These are phyloP conservation scores for Candida xiaguanensis DNA, from an alignment of 805 yeast species.

Conservation along the genomic window DNA sequence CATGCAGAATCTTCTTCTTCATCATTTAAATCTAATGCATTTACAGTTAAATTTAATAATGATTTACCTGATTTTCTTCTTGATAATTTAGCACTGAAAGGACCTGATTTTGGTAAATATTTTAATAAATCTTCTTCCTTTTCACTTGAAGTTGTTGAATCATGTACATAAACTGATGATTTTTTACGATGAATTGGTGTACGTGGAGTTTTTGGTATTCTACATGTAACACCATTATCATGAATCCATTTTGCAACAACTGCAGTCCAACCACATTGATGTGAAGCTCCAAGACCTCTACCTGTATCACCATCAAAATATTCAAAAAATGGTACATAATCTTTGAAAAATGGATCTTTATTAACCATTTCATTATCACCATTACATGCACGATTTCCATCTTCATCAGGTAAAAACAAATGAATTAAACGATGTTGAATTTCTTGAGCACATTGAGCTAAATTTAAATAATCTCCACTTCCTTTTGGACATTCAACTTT, in stretches of 20 bases:
- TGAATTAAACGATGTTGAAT: constrained; percentile 81
- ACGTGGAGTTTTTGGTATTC: constrained; percentile 44
- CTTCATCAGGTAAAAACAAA: constrained; percentile 65
- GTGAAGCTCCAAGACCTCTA: constrained; percentile 88
- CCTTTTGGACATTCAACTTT: constrained; percentile 87
- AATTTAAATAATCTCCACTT: constrained; percentile 68
- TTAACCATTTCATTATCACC: constrained; percentile 57
- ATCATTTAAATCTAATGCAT: constrained; percentile 62
- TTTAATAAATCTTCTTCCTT: constrained; percentile 28
- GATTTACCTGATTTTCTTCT: constrained; percentile 78
- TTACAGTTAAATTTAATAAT: constrained; percentile 61
- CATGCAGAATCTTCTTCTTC: constrained; percentile 32
- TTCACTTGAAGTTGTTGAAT: background rate
- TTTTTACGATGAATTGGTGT: constrained; percentile 22
- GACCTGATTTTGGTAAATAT: constrained; percentile 44
- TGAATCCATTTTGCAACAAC: constrained; percentile 88
- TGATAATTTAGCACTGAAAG: constrained; percentile 50
- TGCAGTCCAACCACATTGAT: constrained; percentile 97
- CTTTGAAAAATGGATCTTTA: constrained; percentile 67
- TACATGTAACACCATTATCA: constrained; percentile 74
- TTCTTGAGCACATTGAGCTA: constrained; percentile 89
- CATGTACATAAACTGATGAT: constrained; percentile 22
- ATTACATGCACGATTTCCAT: constrained; percentile 71
- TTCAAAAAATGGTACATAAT: constrained; percentile 76
- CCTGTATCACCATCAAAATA: constrained; percentile 94